A percentile compares a stretch with the other conserved stretches of the same genome.
These are phyloP conservation scores for Allium cepa DNA, from an alignment of 106 monocot species.

Conservation along the genomic window DNA sequence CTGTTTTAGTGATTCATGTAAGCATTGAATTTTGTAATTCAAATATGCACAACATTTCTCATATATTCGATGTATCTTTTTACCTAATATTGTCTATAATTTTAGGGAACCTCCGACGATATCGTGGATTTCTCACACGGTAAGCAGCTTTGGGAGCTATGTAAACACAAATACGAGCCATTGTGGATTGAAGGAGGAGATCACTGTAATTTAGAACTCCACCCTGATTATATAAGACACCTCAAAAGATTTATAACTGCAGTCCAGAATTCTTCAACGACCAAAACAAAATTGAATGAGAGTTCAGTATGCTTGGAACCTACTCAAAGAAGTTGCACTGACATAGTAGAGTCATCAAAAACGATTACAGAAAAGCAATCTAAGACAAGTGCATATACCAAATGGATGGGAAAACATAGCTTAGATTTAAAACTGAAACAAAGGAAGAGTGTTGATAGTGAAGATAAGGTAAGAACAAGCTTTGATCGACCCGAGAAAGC, in stretches of 20 bases:
- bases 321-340: conserved; percentile 29
- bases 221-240: conserved; percentile 53
- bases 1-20: conserved; percentile 86
- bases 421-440: conserved; percentile 6
- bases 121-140: conserved; percentile 75
- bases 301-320: conserved; percentile 10
- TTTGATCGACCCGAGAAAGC: conserved; percentile 7
- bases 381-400: not conserved
- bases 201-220: conserved; percentile 60
- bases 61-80: not conserved
- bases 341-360: conserved; percentile 12
- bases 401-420: not conserved
- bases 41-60: not conserved
- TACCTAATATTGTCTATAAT: not conserved
- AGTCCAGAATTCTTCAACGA: conserved; percentile 30
- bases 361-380: conserved; percentile 15
- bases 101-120: conserved; percentile 64
- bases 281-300: conserved; percentile 5
- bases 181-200: conserved; percentile 69
- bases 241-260: conserved; percentile 54
- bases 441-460: conserved; percentile 8
- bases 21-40: conserved; percentile 13
- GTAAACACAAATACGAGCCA: conserved; percentile 67
- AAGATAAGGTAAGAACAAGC: conserved; percentile 25
- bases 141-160: conserved; percentile 55